Base-by-base conservation (phyloP, 805 yeast genomes). In the Sporopachydermia quercuum region DNA sequence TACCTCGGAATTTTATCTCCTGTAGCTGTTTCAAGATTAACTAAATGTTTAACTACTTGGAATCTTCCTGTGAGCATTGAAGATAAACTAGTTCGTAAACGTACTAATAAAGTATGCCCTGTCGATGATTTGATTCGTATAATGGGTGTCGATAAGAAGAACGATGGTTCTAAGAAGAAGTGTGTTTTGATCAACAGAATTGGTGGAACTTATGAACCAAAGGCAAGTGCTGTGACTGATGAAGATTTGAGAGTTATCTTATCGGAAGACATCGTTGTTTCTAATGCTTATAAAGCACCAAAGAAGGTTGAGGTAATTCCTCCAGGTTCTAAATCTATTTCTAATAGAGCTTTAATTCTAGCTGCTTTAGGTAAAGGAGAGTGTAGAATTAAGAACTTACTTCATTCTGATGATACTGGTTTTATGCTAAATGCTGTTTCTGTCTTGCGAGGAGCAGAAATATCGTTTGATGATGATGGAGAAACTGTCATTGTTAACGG, bases 311-410 rank as follows among this genome's bases (percentile, higher is more conserved):
- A 63, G 15, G 71, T 84, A 27, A 66, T 69, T 8, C 98, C 98
- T 14, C 98, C 98, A 3, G 98, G 98, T 2, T 89, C 97, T 1
- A 91, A 91, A 57, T 89, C 97, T 3, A 89, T 91, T 43, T 87
- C 97, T 4, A 91, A 91, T 56, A 76, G 98, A 57, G 98, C 96
- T 4, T 66, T 91, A 43, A 74, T 91, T 13, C 65, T 91, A 47
- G 97, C 98, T 36, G 94, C 97, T 15, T 70, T 91, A 44, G 94
- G 95, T 44, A 61, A 69, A 40, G 97, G 97, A 36, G 71, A 77
- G 17, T 86, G 94, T 54, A 73, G 71, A 49, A 74, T 91, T 48
- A 78, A 76, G 46, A 91, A 91, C 60, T 65, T 91, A 52, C 70
- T 91, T 40, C 96, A 91, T 55, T 89, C 97, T 3, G 98, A 89